Conservation (phyloP, 2,329 filamentous ascomycete genomes). For the Fusarium transvaalense region DNA sequence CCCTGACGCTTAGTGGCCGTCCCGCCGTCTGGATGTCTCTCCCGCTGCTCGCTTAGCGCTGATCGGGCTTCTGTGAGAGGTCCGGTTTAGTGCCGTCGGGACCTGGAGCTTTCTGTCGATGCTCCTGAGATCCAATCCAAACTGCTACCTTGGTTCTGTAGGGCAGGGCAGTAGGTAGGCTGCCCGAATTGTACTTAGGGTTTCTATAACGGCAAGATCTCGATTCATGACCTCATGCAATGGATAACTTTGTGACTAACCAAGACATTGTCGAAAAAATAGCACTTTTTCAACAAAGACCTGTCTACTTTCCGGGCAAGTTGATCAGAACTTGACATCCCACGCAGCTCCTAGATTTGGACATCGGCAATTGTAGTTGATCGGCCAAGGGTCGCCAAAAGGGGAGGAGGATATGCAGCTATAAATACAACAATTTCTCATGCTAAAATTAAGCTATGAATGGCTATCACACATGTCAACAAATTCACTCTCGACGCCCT, state of each 20-base stretch:
- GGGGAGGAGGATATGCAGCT: slow-evolving; percentile 32
- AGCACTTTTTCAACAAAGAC: neutral
- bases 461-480: slow-evolving; percentile 5
- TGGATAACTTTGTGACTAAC: neutral
- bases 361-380: slow-evolving; percentile 29
- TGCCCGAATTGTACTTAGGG: neutral
- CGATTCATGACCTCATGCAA: neutral
- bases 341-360: slow-evolving; percentile 10
- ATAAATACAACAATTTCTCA: slow-evolving; percentile 30
- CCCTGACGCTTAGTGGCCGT: slow-evolving; percentile 47
- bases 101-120: slow-evolving; percentile 33
- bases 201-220: slow-evolving; percentile 19
- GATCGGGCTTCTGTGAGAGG: slow-evolving; percentile 47
- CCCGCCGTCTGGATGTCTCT: slow-evolving; percentile 44
- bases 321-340: neutral
- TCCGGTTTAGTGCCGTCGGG: slow-evolving; percentile 41
- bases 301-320: neutral
- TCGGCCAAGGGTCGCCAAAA: slow-evolving; percentile 26
- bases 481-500: slow-evolving; percentile 17
- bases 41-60: slow-evolving; percentile 48
- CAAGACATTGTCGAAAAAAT: neutral
- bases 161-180: slow-evolving; percentile 17
- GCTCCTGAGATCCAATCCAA: slow-evolving; percentile 12
- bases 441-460: slow-evolving; percentile 31
- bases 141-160: slow-evolving; percentile 14